Evolutionary conservation across 1,284 basidiomycete genomes (phyloP), one percentile per base, ranked within the genome.

Genomic region (Baeospora myosura): DNA sequence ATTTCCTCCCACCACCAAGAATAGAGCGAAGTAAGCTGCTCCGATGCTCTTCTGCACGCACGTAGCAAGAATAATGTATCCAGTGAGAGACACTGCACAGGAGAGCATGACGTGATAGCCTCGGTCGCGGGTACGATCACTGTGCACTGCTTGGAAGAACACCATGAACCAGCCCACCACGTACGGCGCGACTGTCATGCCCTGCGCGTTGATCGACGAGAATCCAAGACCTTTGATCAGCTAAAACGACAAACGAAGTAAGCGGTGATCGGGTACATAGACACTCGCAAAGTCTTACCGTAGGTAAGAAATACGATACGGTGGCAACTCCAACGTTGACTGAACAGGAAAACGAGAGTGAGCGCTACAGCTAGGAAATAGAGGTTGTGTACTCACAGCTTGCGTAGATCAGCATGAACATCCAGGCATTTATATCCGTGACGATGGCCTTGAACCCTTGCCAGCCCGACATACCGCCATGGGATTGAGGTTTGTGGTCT

Each of bases 251-350:
- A 26, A 18, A 48, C 18, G 40, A 23, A 33, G 25, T 23, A 26
- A 17, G 21, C 29, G 22, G 30, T 44, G 5, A 30, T 24, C 31
- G 1, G 6, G 28, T 5, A 2, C 10, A 12, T 18, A 18, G 18
- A 22, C 23, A 11, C 12, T 18, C 4, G 32, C 0, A 16, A 16
- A 21, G 4, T 53, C 64, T 38, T 47, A 71, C 74, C 12, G 72
- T 74, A 12, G 74, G 74, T 26, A 77, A 49, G 56, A 77, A 76
- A 51, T 76, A 76, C 0, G 72, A 69, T 14, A 75, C 58, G 0
- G 74, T 76, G 3, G 73, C 72, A 17, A 73, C 71, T 5, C 73
- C 72, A 41, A 76, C 66, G 45, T 76, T 76, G 55, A 74, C 73
- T 76, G 5, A 23, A 10, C 6, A 24, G 18, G 11, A 23, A 35